These are phyloP conservation scores for Fusarium algeriense DNA, from an alignment of 2,329 filamentous ascomycete genomes.

Conservation along the genomic window DNA sequence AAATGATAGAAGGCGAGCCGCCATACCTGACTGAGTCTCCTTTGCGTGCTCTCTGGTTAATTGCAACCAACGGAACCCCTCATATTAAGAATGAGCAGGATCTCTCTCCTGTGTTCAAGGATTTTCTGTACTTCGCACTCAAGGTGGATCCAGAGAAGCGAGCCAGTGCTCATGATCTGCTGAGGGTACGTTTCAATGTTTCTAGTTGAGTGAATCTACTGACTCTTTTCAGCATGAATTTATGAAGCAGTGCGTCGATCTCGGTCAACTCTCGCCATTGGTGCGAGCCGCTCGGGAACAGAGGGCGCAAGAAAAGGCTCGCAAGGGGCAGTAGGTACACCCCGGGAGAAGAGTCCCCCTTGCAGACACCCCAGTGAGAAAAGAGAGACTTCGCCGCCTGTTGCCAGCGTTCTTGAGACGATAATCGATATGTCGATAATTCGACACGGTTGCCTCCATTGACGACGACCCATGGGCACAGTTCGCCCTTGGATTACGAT, in stretches of 20 bases:
- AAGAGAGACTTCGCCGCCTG: conserved; percentile 24
- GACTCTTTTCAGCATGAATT: conserved; percentile 75
- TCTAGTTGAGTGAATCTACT: conserved; percentile 47
- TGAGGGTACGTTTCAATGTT: conserved; percentile 75
- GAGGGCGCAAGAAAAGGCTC: conserved; percentile 84
- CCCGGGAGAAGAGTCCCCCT: conserved; percentile 37
- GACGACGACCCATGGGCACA: conserved; percentile 24
- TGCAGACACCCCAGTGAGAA: conserved; percentile 16
- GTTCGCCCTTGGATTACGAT: conserved; percentile 27
- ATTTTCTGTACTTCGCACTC: conserved; percentile 92
- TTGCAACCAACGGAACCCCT: conserved; percentile 96
- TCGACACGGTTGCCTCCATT: conserved; percentile 23
- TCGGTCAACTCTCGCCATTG: conserved; percentile 84
- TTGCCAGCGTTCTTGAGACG: conserved; percentile 36
- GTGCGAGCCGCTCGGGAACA: conserved; percentile 88
- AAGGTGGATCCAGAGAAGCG: conserved; percentile 98
- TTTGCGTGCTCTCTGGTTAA: conserved; percentile 91
- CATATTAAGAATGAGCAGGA: conserved; percentile 93
- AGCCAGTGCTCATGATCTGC: conserved; percentile 91
- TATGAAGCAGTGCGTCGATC: conserved; percentile 80
- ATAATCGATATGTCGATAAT: conserved; percentile 22
- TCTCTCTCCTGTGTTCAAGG: conserved; percentile 83
- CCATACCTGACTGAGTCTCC: conserved; percentile 97
- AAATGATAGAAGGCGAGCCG: conserved; percentile 99
- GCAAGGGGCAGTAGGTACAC: conserved; percentile 64